Conservation (phyloP, 352 stramenopile genomes). For the Pythium apleroticum region DNA sequence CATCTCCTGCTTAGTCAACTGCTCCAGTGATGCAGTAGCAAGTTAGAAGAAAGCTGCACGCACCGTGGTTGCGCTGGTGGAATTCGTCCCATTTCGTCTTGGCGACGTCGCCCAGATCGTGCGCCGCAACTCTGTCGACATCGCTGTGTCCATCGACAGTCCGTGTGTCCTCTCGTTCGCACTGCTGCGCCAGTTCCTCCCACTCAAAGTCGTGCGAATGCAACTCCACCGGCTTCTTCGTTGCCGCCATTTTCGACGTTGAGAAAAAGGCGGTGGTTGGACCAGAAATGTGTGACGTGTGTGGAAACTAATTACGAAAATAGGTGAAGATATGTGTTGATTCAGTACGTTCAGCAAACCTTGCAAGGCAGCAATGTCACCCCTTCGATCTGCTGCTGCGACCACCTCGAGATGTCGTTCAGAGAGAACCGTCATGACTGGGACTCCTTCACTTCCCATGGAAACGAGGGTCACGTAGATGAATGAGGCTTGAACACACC, state of each 20-base stretch:
- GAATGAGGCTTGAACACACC: too few relatives aligned
- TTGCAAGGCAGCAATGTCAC: too few relatives aligned
- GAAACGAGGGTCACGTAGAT: too few relatives aligned
- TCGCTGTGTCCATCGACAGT: background rate
- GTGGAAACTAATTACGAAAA: background rate
- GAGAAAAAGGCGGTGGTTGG: background rate
- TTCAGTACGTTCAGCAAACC: background rate
- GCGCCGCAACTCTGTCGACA: background rate
- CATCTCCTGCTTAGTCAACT: background rate
- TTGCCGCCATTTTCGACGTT: constrained; percentile 2
- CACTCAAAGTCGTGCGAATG: constrained; percentile 81
- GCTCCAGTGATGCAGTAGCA: background rate
- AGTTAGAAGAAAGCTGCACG: too few relatives aligned
- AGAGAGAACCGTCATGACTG: too few relatives aligned
- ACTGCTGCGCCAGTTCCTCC: constrained; percentile 62
- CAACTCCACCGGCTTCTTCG: constrained; percentile 46
- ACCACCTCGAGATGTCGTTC: too few relatives aligned
- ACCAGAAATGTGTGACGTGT: background rate
- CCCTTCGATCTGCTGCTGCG: too few relatives aligned
- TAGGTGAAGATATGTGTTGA: background rate
- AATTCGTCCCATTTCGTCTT: constrained; percentile 79
- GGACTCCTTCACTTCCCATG: too few relatives aligned
- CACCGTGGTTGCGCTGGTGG: constrained; percentile 75
- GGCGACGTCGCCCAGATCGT: constrained; percentile 48
- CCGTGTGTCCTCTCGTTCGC: constrained; percentile 15